Evolutionary conservation across 495 filamentous ascomycete species (phyloP).

Genomic region (Penicillium verhagenii): DNA sequence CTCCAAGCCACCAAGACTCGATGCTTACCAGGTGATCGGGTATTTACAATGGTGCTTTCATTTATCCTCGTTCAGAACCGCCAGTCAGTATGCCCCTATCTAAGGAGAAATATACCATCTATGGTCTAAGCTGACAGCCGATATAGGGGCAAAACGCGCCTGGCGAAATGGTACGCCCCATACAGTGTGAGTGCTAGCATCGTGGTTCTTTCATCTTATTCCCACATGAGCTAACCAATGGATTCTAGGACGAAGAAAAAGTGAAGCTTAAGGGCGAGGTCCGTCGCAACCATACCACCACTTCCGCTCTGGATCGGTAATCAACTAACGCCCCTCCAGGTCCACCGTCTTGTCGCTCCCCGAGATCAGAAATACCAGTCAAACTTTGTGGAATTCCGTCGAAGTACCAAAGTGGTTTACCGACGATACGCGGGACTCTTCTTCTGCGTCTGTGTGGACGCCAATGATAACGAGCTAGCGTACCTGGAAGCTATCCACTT

Average conservation of each 20-base stretch:
- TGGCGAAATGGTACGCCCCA: constrained; percentile 98
- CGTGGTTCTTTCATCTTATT: neutral
- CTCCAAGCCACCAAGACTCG: constrained; percentile 13
- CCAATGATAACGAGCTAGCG: constrained; percentile 97
- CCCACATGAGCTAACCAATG: constrained; percentile 1
- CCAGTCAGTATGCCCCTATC: constrained; percentile 66
- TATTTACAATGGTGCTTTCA: constrained; percentile 70
- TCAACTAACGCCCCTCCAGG: constrained; percentile 42
- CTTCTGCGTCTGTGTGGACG: constrained; percentile 98
- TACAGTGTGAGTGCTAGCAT: constrained; percentile 77
- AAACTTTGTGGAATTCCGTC: constrained; percentile 91
- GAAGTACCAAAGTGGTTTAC: constrained; percentile 90
- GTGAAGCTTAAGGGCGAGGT: constrained; percentile 91
- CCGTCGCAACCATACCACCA: constrained; percentile 15
- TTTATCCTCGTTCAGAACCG: constrained; percentile 97
- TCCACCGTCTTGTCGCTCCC: constrained; percentile 95
- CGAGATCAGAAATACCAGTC: constrained; percentile 99
- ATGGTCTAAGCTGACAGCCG: constrained; percentile 15
- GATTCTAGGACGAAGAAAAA: constrained; percentile 79
- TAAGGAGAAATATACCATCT: neutral
- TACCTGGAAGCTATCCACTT: constrained; percentile 99
- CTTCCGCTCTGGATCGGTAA: constrained; percentile 1
- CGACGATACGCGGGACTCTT: constrained; percentile 95
- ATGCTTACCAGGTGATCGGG: constrained; percentile 23
- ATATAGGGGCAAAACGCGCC: constrained; percentile 90